Percentiles rank a stretch among this genome's conserved stretches.
These are phyloP conservation scores for Pugionium cornutum DNA, from an alignment of 345 rosid species.

Conservation along the genomic window DNA sequence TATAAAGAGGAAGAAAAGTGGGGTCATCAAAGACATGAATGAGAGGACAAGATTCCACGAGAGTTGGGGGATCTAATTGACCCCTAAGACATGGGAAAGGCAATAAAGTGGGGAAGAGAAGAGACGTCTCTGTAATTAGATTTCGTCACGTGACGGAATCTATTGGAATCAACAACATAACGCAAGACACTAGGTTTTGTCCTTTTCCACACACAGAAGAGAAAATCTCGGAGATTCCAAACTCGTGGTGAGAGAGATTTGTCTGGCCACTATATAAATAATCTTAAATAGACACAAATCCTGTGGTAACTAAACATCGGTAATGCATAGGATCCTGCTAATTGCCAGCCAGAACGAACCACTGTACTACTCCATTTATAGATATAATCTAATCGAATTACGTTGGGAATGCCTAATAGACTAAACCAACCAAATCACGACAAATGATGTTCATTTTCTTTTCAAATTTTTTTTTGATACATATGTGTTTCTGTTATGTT, in stretches of 20 bases:
- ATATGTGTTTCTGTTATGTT: no score
- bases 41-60: constrained; percentile 20
- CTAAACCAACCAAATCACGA: neutral
- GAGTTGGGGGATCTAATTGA: constrained; percentile 28
- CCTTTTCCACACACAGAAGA: constrained; percentile 27
- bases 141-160: constrained; percentile 38
- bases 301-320: constrained; percentile 14
- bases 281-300: constrained; percentile 9
- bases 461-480: no score
- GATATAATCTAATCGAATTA: neutral
- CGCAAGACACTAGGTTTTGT: constrained; percentile 33
- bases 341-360: constrained; percentile 18
- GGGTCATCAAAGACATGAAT: neutral
- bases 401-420: neutral
- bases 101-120: constrained; percentile 16
- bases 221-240: constrained; percentile 36
- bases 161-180: constrained; percentile 37
- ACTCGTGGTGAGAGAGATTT: constrained; percentile 25
- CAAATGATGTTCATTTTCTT: no score
- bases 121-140: constrained; percentile 26
- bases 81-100: constrained; percentile 33
- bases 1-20: neutral
- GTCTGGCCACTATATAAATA: constrained; percentile 19
- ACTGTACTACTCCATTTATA: neutral
- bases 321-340: constrained; percentile 29